Percentiles rank a stretch among this genome's conserved stretches.
Conservation (phyloP, 495 filamentous ascomycete genomes). For the Sordaria brevicollis region DNA sequence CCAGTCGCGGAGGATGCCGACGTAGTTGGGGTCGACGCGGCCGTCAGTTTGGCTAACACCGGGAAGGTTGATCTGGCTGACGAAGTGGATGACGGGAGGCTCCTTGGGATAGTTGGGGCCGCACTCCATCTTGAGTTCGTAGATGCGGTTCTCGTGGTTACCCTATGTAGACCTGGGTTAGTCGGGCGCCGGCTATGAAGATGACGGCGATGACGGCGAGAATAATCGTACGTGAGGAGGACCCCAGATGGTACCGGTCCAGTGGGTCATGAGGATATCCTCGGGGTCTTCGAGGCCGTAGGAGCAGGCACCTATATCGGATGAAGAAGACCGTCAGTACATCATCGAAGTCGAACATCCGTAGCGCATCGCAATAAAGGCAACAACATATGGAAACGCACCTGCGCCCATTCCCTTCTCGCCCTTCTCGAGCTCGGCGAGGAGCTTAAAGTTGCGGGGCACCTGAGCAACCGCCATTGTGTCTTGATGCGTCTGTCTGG, state of each 20-base stretch:
- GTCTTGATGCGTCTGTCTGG: background rate
- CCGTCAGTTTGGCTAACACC: conserved; percentile 75
- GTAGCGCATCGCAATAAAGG: background rate
- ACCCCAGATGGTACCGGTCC: conserved; percentile 95
- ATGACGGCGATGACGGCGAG: background rate
- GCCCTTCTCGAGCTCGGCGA: conserved; percentile 97
- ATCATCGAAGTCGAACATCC: background rate
- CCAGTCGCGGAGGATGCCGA: conserved; percentile 81
- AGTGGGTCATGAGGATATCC: conserved; percentile 95
- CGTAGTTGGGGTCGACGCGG: conserved; percentile 71
- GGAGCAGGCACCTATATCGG: conserved; percentile 74
- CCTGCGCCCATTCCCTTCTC: conserved; percentile 95
- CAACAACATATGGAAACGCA: conserved; percentile 30
- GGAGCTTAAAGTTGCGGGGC: conserved; percentile 87
- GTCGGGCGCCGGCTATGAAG: background rate
- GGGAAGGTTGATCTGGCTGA: conserved; percentile 88
- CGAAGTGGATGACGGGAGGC: conserved; percentile 82
- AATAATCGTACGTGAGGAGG: conserved; percentile 71
- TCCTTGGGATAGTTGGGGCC: conserved; percentile 79
- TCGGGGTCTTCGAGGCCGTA: conserved; percentile 93
- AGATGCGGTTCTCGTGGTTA: conserved; percentile 95
- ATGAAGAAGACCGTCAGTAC: background rate
- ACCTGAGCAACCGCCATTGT: conserved; percentile 61
- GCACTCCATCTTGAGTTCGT: conserved; percentile 95
- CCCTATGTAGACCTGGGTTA: conserved; percentile 46